Evolutionary conservation across 768 basidiomycete species (phyloP), one percentile per base, ranked within the genome.

Genomic region (Leucocoprinus leucothites): DNA sequence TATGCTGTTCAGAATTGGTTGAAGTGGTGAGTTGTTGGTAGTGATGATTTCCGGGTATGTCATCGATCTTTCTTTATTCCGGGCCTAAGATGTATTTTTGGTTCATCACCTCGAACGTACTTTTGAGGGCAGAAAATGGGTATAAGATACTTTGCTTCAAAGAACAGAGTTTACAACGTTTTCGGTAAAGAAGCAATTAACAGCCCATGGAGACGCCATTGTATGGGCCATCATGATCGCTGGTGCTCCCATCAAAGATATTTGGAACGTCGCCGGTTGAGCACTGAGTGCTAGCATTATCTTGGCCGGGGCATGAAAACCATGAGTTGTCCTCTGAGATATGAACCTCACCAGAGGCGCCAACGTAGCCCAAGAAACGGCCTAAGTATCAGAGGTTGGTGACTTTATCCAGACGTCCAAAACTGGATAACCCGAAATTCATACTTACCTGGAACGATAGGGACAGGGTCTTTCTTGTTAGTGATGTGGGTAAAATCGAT

Each of bases 301-400:
- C 67, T 49, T 56, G 51, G 50, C 66, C 69, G 35, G 63, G 65
- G 36, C 67, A 71, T 4, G 48, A 58, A 45, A 65, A 57, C 69
- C 72, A 73, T 16, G 59, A 57, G 13, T 59, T 42, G 45, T 60
- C 59, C 7, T 60, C 62, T 48, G 68, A 59, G 13, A 78, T 76
- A 56, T 79, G 77, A 2, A 72, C 65, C 55, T 79, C 78, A 7
- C 76, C 75, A 0, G 65, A 56, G 2, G 76, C 64, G 45, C 79
- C 77, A 6, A 63, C 66, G 49, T 66, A 80, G 18, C 65, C 75
- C 51, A 77, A n/a, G 65, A 71, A 73, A 43, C 62, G 64, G 1
- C 74, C 78, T 11, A 83, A 82, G 6, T 84, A 71, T 53, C 78
- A 82, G 24, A 85, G 84, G 43, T 85, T 67, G 28, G 72, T 53